Evolutionary conservation across 2,329 filamentous ascomycete genomes (phyloP).

Genomic region (Hysterium pulicare): DNA sequence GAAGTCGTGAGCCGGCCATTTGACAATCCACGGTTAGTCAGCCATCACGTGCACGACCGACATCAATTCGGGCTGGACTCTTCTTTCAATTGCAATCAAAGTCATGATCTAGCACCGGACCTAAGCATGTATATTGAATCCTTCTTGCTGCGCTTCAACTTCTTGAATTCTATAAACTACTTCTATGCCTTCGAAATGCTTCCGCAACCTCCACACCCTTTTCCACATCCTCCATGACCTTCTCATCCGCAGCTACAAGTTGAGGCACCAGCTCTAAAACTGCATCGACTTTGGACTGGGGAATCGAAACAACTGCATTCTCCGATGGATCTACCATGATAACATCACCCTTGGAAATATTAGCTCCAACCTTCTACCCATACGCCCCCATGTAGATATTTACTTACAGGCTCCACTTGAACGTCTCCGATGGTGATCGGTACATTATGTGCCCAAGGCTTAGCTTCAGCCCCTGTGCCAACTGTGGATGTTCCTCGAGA

Average conservation of each 20-base stretch:
- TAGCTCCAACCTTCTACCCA: not conserved
- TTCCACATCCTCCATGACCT: conserved; percentile 56
- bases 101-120: no score
- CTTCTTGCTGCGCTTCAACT: no score
- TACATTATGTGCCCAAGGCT: conserved; percentile 52
- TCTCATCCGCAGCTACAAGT: conserved; percentile 42
- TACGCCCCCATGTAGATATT: not conserved
- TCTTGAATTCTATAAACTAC: no score
- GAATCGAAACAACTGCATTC: conserved; percentile 64
- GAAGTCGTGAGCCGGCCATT: not conserved
- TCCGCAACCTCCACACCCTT: conserved; percentile 61
- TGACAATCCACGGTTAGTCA: not conserved
- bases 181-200: conserved; percentile 59
- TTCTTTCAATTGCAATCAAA: no score
- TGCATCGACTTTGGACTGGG: conserved; percentile 55
- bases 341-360: conserved; percentile 56
- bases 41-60: not conserved
- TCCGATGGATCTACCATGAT: conserved; percentile 68
- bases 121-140: no score
- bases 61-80: no score
- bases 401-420: conserved; percentile 29
- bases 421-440: conserved; percentile 38
- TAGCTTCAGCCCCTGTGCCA: conserved; percentile 55
- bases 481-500: conserved; percentile 56
- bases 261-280: conserved; percentile 60